Evolutionary conservation across 2,329 filamentous ascomycete genomes (phyloP).

Genomic region (Colletotrichum agaves): DNA sequence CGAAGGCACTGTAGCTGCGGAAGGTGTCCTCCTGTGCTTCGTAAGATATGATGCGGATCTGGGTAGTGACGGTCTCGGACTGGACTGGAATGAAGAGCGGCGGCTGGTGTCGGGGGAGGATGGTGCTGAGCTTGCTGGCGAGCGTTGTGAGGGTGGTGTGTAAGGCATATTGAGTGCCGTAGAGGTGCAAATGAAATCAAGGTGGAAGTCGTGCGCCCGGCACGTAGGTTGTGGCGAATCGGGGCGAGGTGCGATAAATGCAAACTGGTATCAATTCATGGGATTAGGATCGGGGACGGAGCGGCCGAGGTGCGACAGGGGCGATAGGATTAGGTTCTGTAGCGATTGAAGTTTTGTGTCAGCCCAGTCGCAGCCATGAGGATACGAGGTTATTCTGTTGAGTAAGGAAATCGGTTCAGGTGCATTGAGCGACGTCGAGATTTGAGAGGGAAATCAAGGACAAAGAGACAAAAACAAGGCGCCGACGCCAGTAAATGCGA

Average conservation of each 20-base stretch:
- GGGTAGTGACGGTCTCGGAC: constrained; percentile 65
- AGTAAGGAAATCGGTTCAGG: constrained; percentile 4
- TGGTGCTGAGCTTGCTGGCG: constrained; percentile 68
- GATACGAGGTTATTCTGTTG: not conserved
- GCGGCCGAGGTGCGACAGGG: constrained; percentile 11
- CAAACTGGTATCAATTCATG: constrained; percentile 39
- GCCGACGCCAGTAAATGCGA: constrained; percentile 1
- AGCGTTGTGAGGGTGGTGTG: constrained; percentile 79
- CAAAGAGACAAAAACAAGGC: constrained; percentile 13
- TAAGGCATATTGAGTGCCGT: constrained; percentile 75
- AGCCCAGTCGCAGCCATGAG: constrained; percentile 25
- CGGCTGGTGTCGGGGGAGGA: constrained; percentile 68
- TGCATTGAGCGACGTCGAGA: constrained; percentile 12
- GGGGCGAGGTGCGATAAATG: constrained; percentile 9
- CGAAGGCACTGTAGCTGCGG: constrained; percentile 46
- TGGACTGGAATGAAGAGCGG: constrained; percentile 65
- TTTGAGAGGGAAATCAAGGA: not conserved
- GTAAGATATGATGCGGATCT: constrained; percentile 74
- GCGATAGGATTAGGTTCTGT: constrained; percentile 32
- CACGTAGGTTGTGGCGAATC: constrained; percentile 7
- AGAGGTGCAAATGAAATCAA: not conserved
- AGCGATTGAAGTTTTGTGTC: constrained; percentile 21
- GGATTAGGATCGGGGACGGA: constrained; percentile 14
- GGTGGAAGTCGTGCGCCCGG: constrained; percentile 30
- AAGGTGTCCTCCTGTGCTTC: constrained; percentile 70